Evolutionary conservation across 208 protist genomes (phyloP), one percentile per base, ranked within the genome.

Genomic region (Sergeia podlipaevii): DNA sequence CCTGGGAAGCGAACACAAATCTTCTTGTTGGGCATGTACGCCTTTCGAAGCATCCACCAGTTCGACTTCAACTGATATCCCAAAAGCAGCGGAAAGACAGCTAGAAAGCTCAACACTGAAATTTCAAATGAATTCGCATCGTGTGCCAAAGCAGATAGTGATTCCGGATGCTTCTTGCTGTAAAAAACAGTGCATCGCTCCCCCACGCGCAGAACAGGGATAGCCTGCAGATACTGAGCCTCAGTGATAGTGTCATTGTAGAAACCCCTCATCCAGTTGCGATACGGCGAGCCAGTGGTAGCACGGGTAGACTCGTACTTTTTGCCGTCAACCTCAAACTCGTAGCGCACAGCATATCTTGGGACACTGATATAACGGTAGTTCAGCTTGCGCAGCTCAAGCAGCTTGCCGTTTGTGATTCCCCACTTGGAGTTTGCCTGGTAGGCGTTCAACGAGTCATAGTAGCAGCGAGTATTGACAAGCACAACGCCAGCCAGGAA

Each of bases 41-140:
- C 80, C 53, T 85, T 86, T 10, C 63, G 56, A 0, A 93, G 15
- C 71, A 83, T 80, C 79, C 85, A 93, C 53, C 75, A 87, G 52
- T 90, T 70, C 10, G 83, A 58, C 59, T 94, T 94, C 71, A 94
- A 75, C 39, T 74, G 62, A 55, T 89, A 83, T 13, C 81, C 87
- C 83, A 94, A 86, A 26, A 94, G 60, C 13, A 94, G 28, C 4
- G 83, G 83, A 33, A 94, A 91, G 36, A 89, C 70, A 11, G 78
- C 74, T 28, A 90, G 56, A 52, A 89, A 94, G 26, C 60, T 62
- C 17, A 94, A 37, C 36, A 94, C 68, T 3, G 83, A 89, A 34
- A 94, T 91, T 38, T 94, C 80, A 60, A 89, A 91, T 2, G 83
- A 91, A 64, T 94, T 94, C 7, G 87, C 87, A 46, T 91, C 87